Conservation (phyloP, 2,329 filamentous ascomycete genomes). For the Thelonectria rubi region DNA sequence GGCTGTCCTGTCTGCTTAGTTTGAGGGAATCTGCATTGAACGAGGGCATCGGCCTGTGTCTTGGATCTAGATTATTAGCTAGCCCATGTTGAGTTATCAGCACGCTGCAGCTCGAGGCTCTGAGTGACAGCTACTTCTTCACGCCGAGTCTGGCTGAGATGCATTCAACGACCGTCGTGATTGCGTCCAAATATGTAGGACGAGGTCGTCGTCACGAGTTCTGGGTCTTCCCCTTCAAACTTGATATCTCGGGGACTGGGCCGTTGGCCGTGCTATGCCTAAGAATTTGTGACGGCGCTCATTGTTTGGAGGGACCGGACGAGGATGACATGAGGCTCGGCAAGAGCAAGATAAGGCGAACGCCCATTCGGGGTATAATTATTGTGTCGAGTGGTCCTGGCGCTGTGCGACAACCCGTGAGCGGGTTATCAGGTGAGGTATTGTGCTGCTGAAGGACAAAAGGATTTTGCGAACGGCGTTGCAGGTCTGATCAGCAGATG, state of each 20-base stretch:
- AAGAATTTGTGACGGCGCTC: neutral
- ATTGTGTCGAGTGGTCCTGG: neutral
- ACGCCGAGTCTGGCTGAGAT: no score
- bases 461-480: neutral
- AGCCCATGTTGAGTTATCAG: no score
- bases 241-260: slow-evolving; percentile 12
- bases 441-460: slow-evolving; percentile 1
- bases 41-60: neutral
- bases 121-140: no score
- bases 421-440: slow-evolving; percentile 17
- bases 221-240: neutral
- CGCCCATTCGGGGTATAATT: neutral
- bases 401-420: slow-evolving; percentile 12
- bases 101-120: no score
- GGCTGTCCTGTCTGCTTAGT: neutral
- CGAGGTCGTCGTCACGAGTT: neutral
- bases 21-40: neutral
- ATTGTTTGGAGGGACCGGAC: neutral
- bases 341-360: slow-evolving; percentile 17
- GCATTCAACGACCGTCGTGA: no score
- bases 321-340: slow-evolving; percentile 8
- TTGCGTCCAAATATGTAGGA: no score
- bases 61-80: neutral
- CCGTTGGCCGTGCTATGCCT: slow-evolving; percentile 1
- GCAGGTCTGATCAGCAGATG: neutral